Conservation (phyloP, 805 yeast genomes). For the Cyberlindnera sargentensis region DNA sequence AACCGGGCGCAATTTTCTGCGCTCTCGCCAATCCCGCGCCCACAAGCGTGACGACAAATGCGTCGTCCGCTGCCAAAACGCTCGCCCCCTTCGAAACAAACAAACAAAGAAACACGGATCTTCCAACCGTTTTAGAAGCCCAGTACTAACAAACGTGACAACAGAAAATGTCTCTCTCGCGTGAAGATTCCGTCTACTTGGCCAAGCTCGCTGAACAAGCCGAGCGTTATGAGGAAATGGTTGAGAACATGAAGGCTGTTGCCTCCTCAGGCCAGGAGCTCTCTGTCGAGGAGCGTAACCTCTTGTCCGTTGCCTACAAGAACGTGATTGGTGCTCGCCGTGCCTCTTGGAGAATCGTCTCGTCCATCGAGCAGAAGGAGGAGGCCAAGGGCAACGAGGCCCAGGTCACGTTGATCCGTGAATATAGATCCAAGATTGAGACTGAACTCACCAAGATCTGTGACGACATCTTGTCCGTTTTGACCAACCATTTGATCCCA, state of each 20-base stretch:
- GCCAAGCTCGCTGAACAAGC: conserved; percentile 99
- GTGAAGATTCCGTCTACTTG: conserved; percentile 97
- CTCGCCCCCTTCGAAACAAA: too few relatives aligned
- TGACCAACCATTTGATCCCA: conserved; percentile 85
- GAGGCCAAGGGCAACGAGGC: conserved; percentile 91
- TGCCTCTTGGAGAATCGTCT: conserved; percentile 98
- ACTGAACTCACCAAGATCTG: conserved; percentile 87
- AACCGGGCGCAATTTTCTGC: too few relatives aligned
- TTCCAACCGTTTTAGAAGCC: too few relatives aligned
- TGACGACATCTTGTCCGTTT: conserved; percentile 84
- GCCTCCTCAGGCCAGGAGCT: conserved; percentile 94
- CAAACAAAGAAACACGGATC: too few relatives aligned
- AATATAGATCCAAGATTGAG: conserved; percentile 93
- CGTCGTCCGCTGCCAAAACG: too few relatives aligned
- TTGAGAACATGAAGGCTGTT: conserved; percentile 95
- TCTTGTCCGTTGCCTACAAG: conserved; percentile 95
- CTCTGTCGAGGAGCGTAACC: conserved; percentile 96
- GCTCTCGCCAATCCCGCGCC: too few relatives aligned
- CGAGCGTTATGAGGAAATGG: conserved; percentile 99
- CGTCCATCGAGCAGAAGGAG: conserved; percentile 97
- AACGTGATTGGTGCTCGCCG: conserved; percentile 98
- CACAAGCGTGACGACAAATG: too few relatives aligned
- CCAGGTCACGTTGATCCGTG: conserved; percentile 85
- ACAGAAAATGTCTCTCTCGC: conserved; percentile 59
- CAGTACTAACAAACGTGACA: too few relatives aligned